Percentiles rank a stretch among this genome's conserved stretches.
These are phyloP conservation scores for Albugo candida DNA, from an alignment of 352 stramenopile species.

Conservation along the genomic window DNA sequence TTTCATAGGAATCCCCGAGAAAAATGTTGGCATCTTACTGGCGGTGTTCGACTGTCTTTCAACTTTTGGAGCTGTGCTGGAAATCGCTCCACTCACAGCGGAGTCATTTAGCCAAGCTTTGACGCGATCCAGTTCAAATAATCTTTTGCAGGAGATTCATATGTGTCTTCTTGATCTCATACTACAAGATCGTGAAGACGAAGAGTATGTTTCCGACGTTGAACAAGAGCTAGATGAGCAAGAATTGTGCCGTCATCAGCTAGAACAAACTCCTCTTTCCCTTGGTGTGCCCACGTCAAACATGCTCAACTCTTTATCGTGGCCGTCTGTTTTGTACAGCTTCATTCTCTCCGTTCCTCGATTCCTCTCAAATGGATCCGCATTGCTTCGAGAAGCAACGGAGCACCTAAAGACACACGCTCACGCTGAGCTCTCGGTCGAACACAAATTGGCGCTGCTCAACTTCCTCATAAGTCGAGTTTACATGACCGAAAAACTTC, in stretches of 20 bases:
- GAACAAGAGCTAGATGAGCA: slow-evolving; percentile 60
- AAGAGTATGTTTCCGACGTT: slow-evolving; percentile 74
- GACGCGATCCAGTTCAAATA: slow-evolving; percentile 17
- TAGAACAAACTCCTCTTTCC: slow-evolving; percentile 56
- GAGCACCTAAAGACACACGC: slow-evolving; percentile 21
- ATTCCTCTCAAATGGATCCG: slow-evolving; percentile 24
- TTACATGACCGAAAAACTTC: slow-evolving; percentile 47
- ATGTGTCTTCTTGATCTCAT: slow-evolving; percentile 72
- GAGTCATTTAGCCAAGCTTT: slow-evolving; percentile 46
- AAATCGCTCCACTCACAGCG: slow-evolving; percentile 32
- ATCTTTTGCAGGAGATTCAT: slow-evolving; percentile 55
- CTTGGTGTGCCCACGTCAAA: slow-evolving; percentile 52
- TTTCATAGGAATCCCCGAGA: slow-evolving; percentile 26
- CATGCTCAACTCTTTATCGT: slow-evolving; percentile 70
- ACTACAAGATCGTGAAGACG: slow-evolving; percentile 59
- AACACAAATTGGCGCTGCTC: slow-evolving; percentile 51
- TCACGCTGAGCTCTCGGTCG: slow-evolving; percentile 27
- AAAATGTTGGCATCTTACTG: slow-evolving; percentile 31
- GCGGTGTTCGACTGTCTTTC: slow-evolving; percentile 62
- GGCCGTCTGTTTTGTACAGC: slow-evolving; percentile 47
- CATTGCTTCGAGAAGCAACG: slow-evolving; percentile 25
- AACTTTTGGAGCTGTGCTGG: slow-evolving; percentile 44
- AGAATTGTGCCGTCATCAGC: slow-evolving; percentile 63
- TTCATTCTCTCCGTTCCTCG: slow-evolving; percentile 50
- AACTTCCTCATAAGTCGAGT: slow-evolving; percentile 41